phyloP scores from a whole-genome alignment of 805 yeast genomes.

The Nakazawaea peltata region DNA sequence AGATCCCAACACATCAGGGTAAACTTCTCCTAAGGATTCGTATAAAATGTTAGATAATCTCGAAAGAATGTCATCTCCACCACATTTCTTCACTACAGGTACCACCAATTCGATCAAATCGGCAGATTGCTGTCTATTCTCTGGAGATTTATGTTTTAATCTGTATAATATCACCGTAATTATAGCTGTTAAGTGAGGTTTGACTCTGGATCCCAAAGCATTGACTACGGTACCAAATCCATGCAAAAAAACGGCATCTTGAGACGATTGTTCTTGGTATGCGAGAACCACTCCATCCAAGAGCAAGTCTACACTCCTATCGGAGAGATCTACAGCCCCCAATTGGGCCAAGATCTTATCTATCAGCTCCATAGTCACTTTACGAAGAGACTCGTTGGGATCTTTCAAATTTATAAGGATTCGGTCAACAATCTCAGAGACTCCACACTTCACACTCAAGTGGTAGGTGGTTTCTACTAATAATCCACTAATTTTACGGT shows the following conservation, averaged over 20 bases:
- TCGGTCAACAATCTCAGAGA: constrained; percentile 46
- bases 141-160: constrained; percentile 61
- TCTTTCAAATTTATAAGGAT: constrained; percentile 62
- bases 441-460: constrained; percentile 63
- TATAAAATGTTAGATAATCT: constrained; percentile 71
- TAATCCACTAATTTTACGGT: constrained; percentile 42
- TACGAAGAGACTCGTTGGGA: constrained; percentile 71
- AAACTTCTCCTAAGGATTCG: constrained; percentile 91
- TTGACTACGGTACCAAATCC: constrained; percentile 59
- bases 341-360: constrained; percentile 40
- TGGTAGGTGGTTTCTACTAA: constrained; percentile 69
- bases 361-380: constrained; percentile 70
- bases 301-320: constrained; percentile 49
- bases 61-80: constrained; percentile 51
- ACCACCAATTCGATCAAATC: constrained; percentile 64
- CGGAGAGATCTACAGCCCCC: constrained; percentile 56
- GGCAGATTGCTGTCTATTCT: constrained; percentile 77
- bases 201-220: constrained; percentile 55
- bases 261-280: constrained; percentile 67
- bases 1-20: constrained; percentile 89
- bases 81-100: constrained; percentile 57
- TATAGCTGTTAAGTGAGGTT: constrained; percentile 67
- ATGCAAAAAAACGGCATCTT: constrained; percentile 45
- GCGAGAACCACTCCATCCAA: constrained; percentile 78
- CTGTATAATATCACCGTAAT: constrained; percentile 67